A percentile compares a stretch with the other conserved stretches of the same genome.
These are phyloP conservation scores for Graphilbum sp. DNA, from an alignment of 2,329 filamentous ascomycete genomes.

Conservation along the genomic window DNA sequence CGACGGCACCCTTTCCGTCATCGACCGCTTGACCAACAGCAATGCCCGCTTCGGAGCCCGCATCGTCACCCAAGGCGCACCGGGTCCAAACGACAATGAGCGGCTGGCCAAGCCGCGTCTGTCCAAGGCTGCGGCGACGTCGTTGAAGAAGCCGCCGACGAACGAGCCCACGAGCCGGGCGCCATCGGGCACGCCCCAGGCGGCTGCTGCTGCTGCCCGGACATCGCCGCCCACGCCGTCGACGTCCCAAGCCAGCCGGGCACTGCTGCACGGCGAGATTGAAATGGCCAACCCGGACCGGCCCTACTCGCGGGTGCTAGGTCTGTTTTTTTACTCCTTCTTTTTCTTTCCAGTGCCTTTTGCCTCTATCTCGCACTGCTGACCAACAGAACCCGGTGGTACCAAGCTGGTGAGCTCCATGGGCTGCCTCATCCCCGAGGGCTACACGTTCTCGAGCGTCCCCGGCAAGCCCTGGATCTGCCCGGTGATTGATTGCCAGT, in stretches of 20 bases:
- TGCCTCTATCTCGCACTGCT: too few relatives aligned
- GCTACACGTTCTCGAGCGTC: not conserved
- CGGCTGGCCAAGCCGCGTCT: not conserved
- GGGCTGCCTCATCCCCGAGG: slow-evolving; percentile 2
- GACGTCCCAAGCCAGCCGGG: not conserved
- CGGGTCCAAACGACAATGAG: not conserved
- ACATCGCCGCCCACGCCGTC: not conserved
- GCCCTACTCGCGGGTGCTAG: not conserved
- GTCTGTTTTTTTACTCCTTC: too few relatives aligned
- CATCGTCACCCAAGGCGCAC: not conserved
- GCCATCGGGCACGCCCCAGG: too few relatives aligned
- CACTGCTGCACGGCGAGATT: not conserved
- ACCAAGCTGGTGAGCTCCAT: too few relatives aligned
- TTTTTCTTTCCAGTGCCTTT: too few relatives aligned
- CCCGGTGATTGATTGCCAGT: slow-evolving; percentile 2
- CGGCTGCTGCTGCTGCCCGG: too few relatives aligned
- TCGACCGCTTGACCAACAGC: not conserved
- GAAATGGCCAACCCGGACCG: not conserved
- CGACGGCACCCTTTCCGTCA: slow-evolving; percentile 3
- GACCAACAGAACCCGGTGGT: too few relatives aligned
- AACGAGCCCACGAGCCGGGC: too few relatives aligned
- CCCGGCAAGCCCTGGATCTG: slow-evolving; percentile 1
- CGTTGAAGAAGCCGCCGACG: not conserved
- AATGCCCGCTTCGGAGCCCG: not conserved
- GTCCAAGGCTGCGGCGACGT: not conserved